Conservation (phyloP, 805 yeast species). For the Lachancea dasiensis region DNA sequence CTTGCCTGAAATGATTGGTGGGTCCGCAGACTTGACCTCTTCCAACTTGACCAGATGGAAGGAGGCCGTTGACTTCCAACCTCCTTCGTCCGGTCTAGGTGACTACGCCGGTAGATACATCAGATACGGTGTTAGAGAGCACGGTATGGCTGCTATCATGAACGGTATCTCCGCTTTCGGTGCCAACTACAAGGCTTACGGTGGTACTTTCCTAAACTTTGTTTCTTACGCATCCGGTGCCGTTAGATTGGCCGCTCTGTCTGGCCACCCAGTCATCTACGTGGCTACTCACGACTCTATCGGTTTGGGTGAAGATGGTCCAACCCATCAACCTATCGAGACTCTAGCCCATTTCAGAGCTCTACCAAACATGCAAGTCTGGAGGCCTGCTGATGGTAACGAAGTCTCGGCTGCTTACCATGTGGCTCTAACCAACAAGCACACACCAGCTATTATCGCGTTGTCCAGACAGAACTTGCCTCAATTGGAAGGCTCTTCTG, state of each 20-base stretch:
- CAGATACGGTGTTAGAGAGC: conserved; percentile 98
- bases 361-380: conserved; percentile 70
- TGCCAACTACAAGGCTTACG: conserved; percentile 81
- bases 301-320: conserved; percentile 91
- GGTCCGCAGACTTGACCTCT: conserved; percentile 97
- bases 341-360: conserved; percentile 85
- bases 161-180: conserved; percentile 93
- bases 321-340: conserved; percentile 91
- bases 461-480: conserved; percentile 85
- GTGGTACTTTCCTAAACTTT: conserved; percentile 97
- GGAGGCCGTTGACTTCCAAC: conserved; percentile 87
- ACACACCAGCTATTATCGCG: conserved; percentile 71
- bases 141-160: conserved; percentile 97
- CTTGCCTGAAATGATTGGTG: conserved; percentile 90
- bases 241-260: conserved; percentile 74
- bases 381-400: conserved; percentile 95
- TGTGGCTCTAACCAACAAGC: conserved; percentile 52
- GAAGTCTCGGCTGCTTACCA: conserved; percentile 80
- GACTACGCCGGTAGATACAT: conserved; percentile 87
- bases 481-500: conserved; percentile 85
- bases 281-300: conserved; percentile 88
- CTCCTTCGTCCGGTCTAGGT: conserved; percentile 73
- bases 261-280: conserved; percentile 80
- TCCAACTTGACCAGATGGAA: conserved; percentile 90
- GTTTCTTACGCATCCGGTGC: conserved; percentile 83